Evolutionary conservation across 306 rosid species (phyloP).

Genomic region (Rosa lucieae): DNA sequence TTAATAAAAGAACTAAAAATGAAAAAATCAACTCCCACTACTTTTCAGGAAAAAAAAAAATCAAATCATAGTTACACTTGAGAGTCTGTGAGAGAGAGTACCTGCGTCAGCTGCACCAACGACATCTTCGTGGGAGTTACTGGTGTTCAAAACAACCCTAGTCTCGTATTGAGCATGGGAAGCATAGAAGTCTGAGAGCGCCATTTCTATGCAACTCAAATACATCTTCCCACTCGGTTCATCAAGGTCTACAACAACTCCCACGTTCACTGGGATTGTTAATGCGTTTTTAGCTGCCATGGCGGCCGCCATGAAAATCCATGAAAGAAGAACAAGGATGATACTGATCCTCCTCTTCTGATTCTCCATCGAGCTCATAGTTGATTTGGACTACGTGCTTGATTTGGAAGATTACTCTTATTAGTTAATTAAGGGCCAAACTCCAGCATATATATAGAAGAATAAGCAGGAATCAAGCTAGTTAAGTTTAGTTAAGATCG

Average conservation of each 20-base stretch:
- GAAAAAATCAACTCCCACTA: too few relatives aligned
- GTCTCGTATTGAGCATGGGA: not conserved
- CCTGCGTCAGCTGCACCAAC: conserved; percentile 21
- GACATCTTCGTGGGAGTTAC: not conserved
- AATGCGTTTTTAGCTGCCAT: not conserved
- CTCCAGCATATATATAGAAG: not conserved
- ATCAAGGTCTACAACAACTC: conserved; percentile 13
- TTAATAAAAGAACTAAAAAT: too few relatives aligned
- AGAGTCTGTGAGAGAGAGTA: not conserved
- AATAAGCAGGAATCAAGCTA: not conserved
- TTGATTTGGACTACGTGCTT: not conserved
- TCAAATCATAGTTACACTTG: too few relatives aligned
- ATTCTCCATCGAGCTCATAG: not conserved
- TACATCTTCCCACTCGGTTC: conserved; percentile 11
- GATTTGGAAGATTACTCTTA: not conserved
- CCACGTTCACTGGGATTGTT: not conserved
- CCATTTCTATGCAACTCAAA: conserved; percentile 20
- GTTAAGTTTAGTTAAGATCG: too few relatives aligned
- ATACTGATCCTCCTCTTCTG: not conserved
- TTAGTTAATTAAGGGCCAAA: not conserved
- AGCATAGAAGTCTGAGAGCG: conserved; percentile 21
- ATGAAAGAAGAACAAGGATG: not conserved
- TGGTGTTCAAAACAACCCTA: conserved; percentile 6
- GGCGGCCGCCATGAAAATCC: not conserved
- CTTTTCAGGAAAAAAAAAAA: too few relatives aligned